These are phyloP conservation scores for Venturia aucupariae DNA, from an alignment of 2,329 filamentous ascomycete species.

Conservation along the genomic window DNA sequence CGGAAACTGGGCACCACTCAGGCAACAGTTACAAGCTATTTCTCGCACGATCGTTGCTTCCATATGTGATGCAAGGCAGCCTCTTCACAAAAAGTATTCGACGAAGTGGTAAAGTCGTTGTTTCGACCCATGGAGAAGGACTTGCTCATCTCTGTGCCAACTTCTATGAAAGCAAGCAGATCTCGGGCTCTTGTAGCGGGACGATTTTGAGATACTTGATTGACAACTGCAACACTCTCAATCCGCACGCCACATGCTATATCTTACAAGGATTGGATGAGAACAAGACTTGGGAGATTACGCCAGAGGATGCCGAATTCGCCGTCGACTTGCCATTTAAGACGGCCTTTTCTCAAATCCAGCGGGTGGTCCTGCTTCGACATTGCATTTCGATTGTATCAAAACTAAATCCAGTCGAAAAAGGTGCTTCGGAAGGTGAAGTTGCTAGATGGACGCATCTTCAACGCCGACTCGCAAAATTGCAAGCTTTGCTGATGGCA, in stretches of 20 bases:
- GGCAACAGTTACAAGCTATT: slow-evolving; percentile 25
- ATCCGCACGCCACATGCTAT: slow-evolving; percentile 8
- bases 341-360: background rate
- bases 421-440: background rate
- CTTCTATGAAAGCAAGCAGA: background rate
- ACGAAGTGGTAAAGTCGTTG: background rate
- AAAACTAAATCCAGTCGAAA: too few relatives aligned
- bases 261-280: slow-evolving; percentile 1
- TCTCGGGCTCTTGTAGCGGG: background rate
- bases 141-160: background rate
- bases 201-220: slow-evolving; percentile 2
- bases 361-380: slow-evolving; percentile 1
- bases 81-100: slow-evolving; percentile 25
- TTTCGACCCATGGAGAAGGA: background rate
- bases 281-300: background rate
- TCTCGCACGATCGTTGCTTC: slow-evolving; percentile 33
- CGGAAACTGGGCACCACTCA: background rate
- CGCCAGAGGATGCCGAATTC: background rate
- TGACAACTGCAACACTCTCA: background rate
- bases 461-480: background rate
- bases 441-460: background rate
- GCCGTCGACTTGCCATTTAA: background rate
- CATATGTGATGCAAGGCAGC: slow-evolving; percentile 38
- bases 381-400: background rate
- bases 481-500: background rate